Conservation (phyloP, 73 alveolate species). For the Effrenium voratum region DNA sequence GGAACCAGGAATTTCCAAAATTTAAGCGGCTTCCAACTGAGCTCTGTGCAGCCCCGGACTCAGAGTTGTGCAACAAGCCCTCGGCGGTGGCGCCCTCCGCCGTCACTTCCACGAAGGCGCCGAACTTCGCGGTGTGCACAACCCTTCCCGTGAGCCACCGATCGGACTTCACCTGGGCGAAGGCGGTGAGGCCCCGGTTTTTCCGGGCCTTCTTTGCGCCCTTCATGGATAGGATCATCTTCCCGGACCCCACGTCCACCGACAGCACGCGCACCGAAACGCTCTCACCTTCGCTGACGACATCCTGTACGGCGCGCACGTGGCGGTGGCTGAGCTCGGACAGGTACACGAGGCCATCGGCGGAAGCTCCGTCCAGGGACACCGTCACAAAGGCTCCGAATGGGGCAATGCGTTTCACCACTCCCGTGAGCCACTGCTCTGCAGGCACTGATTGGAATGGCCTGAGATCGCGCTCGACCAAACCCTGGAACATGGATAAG, state of each 20-base stretch:
- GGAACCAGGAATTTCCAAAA: no score
- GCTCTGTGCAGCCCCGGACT: background rate
- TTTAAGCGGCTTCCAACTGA: no score
- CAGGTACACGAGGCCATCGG: constrained; percentile 61
- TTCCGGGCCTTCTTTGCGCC: background rate
- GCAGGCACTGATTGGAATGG: constrained; percentile 15
- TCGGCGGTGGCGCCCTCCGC: background rate
- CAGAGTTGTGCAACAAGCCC: constrained; percentile 27
- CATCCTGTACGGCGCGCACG: constrained; percentile 26
- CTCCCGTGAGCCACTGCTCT: constrained; percentile 43
- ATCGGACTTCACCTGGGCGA: background rate
- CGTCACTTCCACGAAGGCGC: constrained; percentile 34
- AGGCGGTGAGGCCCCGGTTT: background rate
- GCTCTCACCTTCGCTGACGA: constrained; percentile 25
- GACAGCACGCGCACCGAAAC: constrained; percentile 70
- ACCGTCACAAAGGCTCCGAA: constrained; percentile 85
- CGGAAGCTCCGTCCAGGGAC: background rate
- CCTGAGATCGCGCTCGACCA: constrained; percentile 35
- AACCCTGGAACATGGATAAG: background rate
- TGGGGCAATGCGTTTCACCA: background rate
- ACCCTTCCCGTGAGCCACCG: constrained; percentile 42
- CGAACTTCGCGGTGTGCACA: background rate
- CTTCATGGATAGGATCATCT: constrained; percentile 69
- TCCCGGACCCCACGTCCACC: constrained; percentile 38
- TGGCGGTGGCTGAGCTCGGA: constrained; percentile 35